Conservation (phyloP, 2,329 filamentous ascomycete species). For the Cercospora janseana region DNA sequence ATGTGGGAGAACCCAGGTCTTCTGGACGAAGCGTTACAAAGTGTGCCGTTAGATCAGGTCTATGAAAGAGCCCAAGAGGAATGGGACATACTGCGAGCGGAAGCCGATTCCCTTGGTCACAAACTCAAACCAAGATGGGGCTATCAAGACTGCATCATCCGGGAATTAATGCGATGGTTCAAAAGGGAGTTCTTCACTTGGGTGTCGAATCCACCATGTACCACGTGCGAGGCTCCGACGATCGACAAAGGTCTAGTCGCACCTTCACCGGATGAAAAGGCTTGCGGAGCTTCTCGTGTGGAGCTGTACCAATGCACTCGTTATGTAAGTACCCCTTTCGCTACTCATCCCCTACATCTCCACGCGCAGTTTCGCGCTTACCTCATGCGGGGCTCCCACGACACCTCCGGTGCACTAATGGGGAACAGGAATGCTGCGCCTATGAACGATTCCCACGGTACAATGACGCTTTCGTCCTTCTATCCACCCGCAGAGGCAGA, state of each 20-base stretch:
- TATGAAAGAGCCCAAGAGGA: conserved; percentile 95
- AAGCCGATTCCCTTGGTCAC: conserved; percentile 81
- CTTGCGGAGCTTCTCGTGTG: conserved; percentile 79
- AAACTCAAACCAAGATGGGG: conserved; percentile 81
- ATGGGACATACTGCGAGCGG: conserved; percentile 77
- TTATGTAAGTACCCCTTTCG: conserved; percentile 32
- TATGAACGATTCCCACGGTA: conserved; percentile 92
- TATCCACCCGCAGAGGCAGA: conserved; percentile 81
- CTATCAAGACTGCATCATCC: conserved; percentile 94
- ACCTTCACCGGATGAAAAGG: conserved; percentile 82
- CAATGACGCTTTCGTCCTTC: conserved; percentile 87
- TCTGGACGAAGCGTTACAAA: conserved; percentile 83
- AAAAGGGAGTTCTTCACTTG: conserved; percentile 92
- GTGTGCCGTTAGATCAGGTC: conserved; percentile 83
- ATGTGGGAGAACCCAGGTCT: conserved; percentile 96
- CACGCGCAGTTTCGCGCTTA: too few species aligned
- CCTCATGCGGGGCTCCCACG: neutral
- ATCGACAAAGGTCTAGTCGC: conserved; percentile 77
- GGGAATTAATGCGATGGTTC: conserved; percentile 91
- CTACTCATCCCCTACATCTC: neutral
- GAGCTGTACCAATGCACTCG: conserved; percentile 87
- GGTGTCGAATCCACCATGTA: conserved; percentile 91
- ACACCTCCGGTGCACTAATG: neutral
- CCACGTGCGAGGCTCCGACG: conserved; percentile 76
- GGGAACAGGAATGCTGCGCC: conserved; percentile 59